These are phyloP conservation scores for Hyphopichia wangnamkhiaoensis DNA, from an alignment of 1,139 yeast genomes.

Conservation along the genomic window DNA sequence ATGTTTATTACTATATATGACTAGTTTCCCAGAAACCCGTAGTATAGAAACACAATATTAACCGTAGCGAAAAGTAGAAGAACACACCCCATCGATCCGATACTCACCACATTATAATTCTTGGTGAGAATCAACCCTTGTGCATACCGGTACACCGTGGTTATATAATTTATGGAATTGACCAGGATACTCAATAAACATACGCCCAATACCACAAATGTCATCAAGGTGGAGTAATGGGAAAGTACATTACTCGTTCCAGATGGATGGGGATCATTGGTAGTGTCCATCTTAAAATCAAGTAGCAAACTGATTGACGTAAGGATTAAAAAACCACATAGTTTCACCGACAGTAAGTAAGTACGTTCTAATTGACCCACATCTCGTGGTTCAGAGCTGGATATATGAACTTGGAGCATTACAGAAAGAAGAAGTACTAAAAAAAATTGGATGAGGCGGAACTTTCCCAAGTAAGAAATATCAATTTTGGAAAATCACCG, in stretches of 20 bases:
- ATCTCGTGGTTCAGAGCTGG: conserved; percentile 61
- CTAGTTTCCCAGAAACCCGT: not conserved
- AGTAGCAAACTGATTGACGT: conserved; percentile 3
- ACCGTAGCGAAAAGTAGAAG: conserved; percentile 1
- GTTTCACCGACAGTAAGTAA: conserved; percentile 26
- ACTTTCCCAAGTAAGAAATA: not conserved
- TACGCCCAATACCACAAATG: conserved; percentile 3
- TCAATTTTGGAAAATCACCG: not conserved
- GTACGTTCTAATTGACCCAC: conserved; percentile 65
- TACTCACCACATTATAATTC: conserved; percentile 3
- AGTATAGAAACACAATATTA: conserved; percentile 2
- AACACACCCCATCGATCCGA: conserved; percentile 2
- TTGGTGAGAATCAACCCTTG: conserved; percentile 1
- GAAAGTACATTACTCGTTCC: too few species aligned
- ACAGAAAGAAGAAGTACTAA: not conserved
- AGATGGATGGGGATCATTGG: not conserved
- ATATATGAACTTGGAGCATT: conserved; percentile 21
- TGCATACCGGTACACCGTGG: not conserved
- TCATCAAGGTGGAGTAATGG: not conserved
- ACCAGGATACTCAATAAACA: conserved; percentile 2
- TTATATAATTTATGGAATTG: conserved; percentile 1
- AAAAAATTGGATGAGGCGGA: not conserved
- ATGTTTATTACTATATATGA: not conserved
- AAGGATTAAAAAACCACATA: conserved; percentile 3
- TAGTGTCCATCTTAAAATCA: conserved; percentile 5